Percentiles rank a stretch among this genome's conserved stretches.
Conservation (phyloP, 352 stramenopile species). For the Pythium rishiriense region DNA sequence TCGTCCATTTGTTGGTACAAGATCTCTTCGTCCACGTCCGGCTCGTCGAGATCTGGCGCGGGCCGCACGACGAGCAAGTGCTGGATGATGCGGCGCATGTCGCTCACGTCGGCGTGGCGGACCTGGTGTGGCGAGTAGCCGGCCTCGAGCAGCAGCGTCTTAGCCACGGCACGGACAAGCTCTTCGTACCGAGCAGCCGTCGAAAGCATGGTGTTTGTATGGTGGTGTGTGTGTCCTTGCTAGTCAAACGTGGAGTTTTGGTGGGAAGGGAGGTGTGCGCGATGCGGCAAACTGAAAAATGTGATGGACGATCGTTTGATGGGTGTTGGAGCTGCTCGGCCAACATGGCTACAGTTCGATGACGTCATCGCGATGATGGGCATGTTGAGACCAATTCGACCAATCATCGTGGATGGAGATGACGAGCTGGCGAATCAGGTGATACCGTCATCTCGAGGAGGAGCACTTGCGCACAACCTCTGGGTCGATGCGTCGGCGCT, state of each 20-base stretch:
- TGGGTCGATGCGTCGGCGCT: no score
- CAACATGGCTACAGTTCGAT: conserved; percentile 24
- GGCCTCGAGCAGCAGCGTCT: conserved; percentile 37
- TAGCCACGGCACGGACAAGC: conserved; percentile 32
- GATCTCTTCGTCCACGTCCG: conserved; percentile 32
- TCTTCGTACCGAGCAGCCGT: conserved; percentile 30
- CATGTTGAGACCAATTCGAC: neutral
- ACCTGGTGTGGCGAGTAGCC: conserved; percentile 44
- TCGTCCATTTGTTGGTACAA: conserved; percentile 41
- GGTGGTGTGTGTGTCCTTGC: no score
- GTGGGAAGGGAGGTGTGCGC: neutral
- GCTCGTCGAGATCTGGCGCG: conserved; percentile 30
- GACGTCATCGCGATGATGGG: conserved; percentile 17
- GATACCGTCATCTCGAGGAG: conserved; percentile 13
- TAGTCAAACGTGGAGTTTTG: no score
- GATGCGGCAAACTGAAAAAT: no score
- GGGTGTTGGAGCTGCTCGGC: neutral
- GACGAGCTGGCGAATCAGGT: neutral
- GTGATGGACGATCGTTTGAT: neutral
- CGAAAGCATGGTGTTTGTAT: conserved; percentile 10
- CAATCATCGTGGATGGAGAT: neutral
- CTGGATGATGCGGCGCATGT: conserved; percentile 54
- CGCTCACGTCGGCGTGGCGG: conserved; percentile 33
- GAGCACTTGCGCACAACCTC: conserved; percentile 4
- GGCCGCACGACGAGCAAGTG: conserved; percentile 49